Evolutionary conservation across 441 rosid genomes (phyloP), one percentile per base, ranked within the genome.

Genomic region (Rhodomyrtus psidioides): DNA sequence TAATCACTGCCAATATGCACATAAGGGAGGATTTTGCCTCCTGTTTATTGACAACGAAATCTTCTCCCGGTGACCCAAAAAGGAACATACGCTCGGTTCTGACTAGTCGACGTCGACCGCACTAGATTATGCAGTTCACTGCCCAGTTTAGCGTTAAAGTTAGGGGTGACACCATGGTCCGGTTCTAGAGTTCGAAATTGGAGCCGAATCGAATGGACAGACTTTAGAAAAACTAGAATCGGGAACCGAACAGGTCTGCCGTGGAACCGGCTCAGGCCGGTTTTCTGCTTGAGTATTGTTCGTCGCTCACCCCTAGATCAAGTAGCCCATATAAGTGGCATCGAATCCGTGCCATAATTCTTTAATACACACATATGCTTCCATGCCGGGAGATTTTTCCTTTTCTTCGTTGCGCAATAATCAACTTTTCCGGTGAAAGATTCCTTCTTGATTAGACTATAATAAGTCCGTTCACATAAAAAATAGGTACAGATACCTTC

Each of bases 401-500:
- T 51, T 53, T 14, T 53, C 54, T 12, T 53, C 4, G 16, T 53
- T 53, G 54, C 16, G 16, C 54, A 53, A 10, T 12, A 49, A 49
- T 49, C 23, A 15, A 59, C 70, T 15, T 39, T 59, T 59, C 12
- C 12, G 5, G 65, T 46, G 56, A 88, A 88, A 87, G 87, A 75
- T 86, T 19, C 88, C 90, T 87, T 92, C 94, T 62, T 94, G 88
- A 89, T 56, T 49, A 28, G 83, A 56, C 55, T 28, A 26, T 14
- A 17, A 46, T 46, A 49, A 65, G 79, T 60, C 42, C 54, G 23
- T 87, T 88, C 83, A 83, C 17, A 60, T 28, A n/a, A 58, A 58
- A 51, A 51, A 51, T 15, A 51, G 53, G 53, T 51, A 51, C 53
- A 51, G 12, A 51, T 51, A 51, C 15, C 12, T 13, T 51, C 53